phyloP scores from a whole-genome alignment of 2,329 filamentous ascomycete species.

The Cytospora chrysosperma region DNA sequence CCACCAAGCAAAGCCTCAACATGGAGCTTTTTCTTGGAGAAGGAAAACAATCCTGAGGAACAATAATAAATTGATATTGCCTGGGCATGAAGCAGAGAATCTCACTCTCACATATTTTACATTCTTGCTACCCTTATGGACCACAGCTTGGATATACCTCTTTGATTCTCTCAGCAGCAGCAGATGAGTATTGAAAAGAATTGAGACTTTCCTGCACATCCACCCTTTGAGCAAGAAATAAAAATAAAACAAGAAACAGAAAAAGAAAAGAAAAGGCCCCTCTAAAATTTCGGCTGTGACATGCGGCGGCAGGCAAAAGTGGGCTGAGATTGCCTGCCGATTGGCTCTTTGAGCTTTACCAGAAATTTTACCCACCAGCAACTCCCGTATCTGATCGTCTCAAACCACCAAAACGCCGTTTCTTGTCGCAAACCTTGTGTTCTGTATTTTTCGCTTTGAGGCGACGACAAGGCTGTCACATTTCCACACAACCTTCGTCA shows the following conservation, averaged over 20 bases:
- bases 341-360: conserved; percentile 2
- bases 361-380: conserved; percentile 14
- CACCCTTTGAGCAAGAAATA: too few species aligned
- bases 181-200: not conserved
- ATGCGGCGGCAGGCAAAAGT: conserved; percentile 15
- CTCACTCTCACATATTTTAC: not conserved
- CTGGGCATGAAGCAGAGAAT: not conserved
- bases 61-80: not conserved
- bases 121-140: not conserved
- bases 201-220: not conserved
- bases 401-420: not conserved
- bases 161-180: not conserved
- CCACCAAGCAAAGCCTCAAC: not conserved
- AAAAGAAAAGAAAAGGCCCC: not conserved
- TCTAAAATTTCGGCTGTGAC: conserved; percentile 9
- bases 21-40: too few species aligned
- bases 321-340: conserved; percentile 10
- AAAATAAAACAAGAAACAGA: too few species aligned
- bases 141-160: not conserved
- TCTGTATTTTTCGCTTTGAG: not conserved
- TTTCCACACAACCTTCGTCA: conserved; percentile 18
- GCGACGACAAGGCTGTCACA: conserved; percentile 1
- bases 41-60: not conserved
- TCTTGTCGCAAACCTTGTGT: conserved; percentile 5
- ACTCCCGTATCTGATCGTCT: not conserved